Base-by-base conservation (phyloP, 352 stramenopile genomes). In the Pythium periplocum region DNA sequence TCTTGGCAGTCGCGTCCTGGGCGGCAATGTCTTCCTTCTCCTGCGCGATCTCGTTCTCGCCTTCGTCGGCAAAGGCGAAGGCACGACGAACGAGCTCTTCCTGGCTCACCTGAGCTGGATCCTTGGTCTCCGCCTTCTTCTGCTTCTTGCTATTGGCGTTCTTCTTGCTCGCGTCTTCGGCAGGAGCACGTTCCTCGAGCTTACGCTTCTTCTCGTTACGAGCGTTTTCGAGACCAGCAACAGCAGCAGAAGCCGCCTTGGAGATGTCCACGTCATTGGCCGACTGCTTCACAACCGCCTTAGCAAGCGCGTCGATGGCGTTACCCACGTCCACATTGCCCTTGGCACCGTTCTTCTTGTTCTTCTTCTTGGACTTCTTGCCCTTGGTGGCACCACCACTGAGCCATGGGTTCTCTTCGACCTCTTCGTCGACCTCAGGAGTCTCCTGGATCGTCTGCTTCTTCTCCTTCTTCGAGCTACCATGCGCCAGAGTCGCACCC, bases 1-100 rank as follows among this genome's bases (percentile, higher is more conserved):
- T 87, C 64, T 92, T 92, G 3, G 74, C 78, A 37, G 83, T 55
- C 5, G 76, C 73, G 54, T 92, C 83, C 34, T 82, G 64, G 3
- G 66, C 57, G 11, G 83, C 83, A 48, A 92, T 64, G 42, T 62
- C 60, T 32, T 95, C 78, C 68, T 98, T 98, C 73, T 98, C 93
- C 38, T 87, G 80, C 45, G 83, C 70, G 61, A 99, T 97, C 49
- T 98, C 96, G 59, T 98, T 78, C 49, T 98, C 86, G 48, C 96
- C 78, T 9, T 91, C 79, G 36, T 91, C 81, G 0, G 90, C 85
- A 50, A 96, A 95, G 36, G 95, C 96, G 76, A 99, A 99, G 26
- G 96, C 96, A 37, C 86, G 81, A 12, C 81, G 71, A 26, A 99
- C 94, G 7, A 99, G 75, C 59, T 98, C 93, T 53, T 97, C 91